Evolutionary conservation across 1,284 basidiomycete species (phyloP).

Genomic region (Marasmius sp.): DNA sequence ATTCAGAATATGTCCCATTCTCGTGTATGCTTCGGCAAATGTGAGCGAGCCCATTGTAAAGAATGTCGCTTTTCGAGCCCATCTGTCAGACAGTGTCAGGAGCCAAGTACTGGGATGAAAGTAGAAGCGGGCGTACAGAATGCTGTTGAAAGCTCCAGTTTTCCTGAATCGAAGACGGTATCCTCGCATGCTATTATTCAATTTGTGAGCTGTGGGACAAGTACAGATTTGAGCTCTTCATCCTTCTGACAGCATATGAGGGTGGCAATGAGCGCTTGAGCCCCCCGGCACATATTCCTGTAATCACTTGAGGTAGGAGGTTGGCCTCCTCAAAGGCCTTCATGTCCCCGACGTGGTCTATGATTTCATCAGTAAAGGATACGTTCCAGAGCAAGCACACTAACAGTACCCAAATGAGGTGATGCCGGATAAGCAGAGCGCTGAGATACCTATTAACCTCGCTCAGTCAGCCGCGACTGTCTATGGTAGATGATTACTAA

Average conservation of each 20-base stretch:
- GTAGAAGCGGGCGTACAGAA: constrained; percentile 36
- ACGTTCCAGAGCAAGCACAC: constrained; percentile 19
- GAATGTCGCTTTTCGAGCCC: constrained; percentile 93
- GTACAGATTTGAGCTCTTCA: constrained; percentile 77
- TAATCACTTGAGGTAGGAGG: constrained; percentile 86
- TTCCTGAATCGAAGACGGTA: constrained; percentile 71
- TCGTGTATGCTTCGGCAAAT: constrained; percentile 92
- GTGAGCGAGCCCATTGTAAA: constrained; percentile 95
- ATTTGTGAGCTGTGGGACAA: constrained; percentile 83
- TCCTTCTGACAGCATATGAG: constrained; percentile 87
- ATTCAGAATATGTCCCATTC: constrained; percentile 92
- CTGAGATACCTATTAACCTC: constrained; percentile 47
- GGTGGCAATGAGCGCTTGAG: constrained; percentile 88
- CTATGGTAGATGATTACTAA: constrained; percentile 31
- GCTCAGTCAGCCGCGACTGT: not conserved
- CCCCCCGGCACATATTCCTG: constrained; percentile 92
- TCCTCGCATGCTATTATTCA: constrained; percentile 93
- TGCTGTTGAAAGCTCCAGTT: constrained; percentile 93
- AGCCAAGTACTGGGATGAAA: constrained; percentile 5
- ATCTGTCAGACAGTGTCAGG: constrained; percentile 37
- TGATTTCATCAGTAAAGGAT: not conserved
- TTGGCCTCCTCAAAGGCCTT: constrained; percentile 89
- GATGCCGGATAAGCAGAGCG: constrained; percentile 92
- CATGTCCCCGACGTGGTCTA: constrained; percentile 89
- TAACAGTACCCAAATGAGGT: constrained; percentile 92